phyloP scores from a whole-genome alignment of 768 basidiomycete species.

The Leccinum subgranulosum region DNA sequence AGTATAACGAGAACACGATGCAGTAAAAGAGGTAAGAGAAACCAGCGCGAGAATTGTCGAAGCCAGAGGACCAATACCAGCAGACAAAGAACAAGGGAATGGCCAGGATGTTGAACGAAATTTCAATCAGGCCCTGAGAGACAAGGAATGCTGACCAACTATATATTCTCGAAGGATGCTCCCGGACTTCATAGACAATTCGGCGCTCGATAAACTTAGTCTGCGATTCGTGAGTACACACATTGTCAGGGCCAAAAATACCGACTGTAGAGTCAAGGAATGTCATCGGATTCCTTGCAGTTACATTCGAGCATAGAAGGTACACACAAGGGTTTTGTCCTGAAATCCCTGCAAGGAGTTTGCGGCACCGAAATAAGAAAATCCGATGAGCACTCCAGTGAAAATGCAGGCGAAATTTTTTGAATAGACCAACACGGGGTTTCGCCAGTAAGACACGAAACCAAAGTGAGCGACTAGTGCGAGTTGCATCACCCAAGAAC shows the following conservation, averaged over 20 bases:
- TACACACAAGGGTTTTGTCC: constrained; percentile 41
- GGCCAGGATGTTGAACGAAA: constrained; percentile 42
- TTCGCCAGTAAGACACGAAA: constrained; percentile 37
- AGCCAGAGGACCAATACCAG: constrained; percentile 50
- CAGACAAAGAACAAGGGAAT: constrained; percentile 42
- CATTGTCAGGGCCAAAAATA: constrained; percentile 47
- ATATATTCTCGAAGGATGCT: constrained; percentile 62
- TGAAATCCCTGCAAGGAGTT: constrained; percentile 39
- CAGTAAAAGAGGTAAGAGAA: constrained; percentile 39
- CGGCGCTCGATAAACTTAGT: constrained; percentile 54
- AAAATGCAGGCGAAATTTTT: constrained; percentile 37
- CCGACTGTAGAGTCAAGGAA: constrained; percentile 31
- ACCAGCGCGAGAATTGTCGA: constrained; percentile 34
- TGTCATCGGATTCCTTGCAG: background rate
- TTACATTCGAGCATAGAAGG: background rate
- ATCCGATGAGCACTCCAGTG: constrained; percentile 38
- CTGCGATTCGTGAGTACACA: constrained; percentile 52
- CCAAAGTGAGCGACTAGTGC: constrained; percentile 31
- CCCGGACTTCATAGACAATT: constrained; percentile 58
- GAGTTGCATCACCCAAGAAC: constrained; percentile 39
- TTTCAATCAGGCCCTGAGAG: constrained; percentile 46
- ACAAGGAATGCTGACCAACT: constrained; percentile 56
- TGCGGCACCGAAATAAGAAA: constrained; percentile 40
- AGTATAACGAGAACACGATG: constrained; percentile 43
- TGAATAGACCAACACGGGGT: constrained; percentile 37